Conservation (phyloP, 768 basidiomycete genomes). For the Pleurotus citrinopileatus region DNA sequence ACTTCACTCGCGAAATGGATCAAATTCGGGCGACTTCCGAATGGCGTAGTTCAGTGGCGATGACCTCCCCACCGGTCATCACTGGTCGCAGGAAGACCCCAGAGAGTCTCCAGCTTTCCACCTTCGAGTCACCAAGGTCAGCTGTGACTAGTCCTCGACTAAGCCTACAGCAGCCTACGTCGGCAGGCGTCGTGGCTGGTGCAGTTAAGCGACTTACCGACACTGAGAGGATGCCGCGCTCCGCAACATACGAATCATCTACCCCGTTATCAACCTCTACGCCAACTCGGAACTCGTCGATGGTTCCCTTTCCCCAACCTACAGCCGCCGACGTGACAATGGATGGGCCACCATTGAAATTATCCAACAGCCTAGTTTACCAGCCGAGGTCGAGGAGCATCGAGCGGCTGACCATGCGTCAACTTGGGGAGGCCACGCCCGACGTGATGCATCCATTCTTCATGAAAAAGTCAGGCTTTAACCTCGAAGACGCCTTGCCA, state of each 20-base stretch:
- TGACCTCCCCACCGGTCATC: slow-evolving; percentile 24
- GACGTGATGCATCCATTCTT: slow-evolving; percentile 88
- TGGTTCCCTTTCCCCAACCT: slow-evolving; percentile 1
- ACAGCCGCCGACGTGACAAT: not conserved
- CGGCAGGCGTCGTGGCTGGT: not conserved
- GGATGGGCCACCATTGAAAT: slow-evolving; percentile 16
- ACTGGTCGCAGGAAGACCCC: slow-evolving; percentile 35
- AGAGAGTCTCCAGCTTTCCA: slow-evolving; percentile 28
- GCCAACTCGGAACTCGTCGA: not conserved
- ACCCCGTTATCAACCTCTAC: not conserved
- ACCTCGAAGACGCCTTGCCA: slow-evolving; percentile 78
- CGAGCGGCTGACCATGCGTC: slow-evolving; percentile 80
- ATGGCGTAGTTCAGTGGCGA: slow-evolving; percentile 38
- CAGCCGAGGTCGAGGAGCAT: slow-evolving; percentile 59
- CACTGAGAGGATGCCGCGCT: not conserved
- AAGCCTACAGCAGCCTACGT: not conserved
- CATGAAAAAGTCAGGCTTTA: slow-evolving; percentile 83
- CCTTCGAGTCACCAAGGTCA: slow-evolving; percentile 25
- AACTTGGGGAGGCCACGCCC: slow-evolving; percentile 85
- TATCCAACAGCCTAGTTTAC: slow-evolving; percentile 41
- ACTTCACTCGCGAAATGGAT: slow-evolving; percentile 73
- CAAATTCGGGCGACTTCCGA: slow-evolving; percentile 62
- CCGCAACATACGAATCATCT: not conserved
- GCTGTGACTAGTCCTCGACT: slow-evolving; percentile 17
- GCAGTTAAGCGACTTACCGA: not conserved